Conservation (phyloP, 2,329 filamentous ascomycete genomes). For the Xylaria sp. region DNA sequence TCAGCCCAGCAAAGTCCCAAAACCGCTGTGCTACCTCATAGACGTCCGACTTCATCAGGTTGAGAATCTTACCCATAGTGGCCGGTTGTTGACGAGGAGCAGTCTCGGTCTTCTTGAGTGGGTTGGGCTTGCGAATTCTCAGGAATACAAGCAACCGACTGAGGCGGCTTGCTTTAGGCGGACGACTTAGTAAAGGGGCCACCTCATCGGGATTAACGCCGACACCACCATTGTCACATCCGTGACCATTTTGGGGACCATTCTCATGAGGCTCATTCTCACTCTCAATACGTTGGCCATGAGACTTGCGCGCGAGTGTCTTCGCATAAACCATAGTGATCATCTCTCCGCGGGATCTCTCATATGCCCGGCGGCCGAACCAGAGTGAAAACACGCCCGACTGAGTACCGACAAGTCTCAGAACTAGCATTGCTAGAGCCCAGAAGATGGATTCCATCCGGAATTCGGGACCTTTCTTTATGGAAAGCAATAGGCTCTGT, state of each 20-base stretch:
- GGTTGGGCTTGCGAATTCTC: slow-evolving; percentile 30
- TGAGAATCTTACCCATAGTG: slow-evolving; percentile 89
- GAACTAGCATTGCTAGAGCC: slow-evolving; percentile 64
- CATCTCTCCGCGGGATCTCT: slow-evolving; percentile 83
- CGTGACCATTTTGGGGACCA: slow-evolving; percentile 3
- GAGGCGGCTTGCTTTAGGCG: slow-evolving; percentile 35
- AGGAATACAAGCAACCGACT: slow-evolving; percentile 39
- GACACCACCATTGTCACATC: neutral
- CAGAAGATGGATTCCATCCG: slow-evolving; percentile 67
- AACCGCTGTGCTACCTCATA: slow-evolving; percentile 84
- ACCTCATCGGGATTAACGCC: slow-evolving; percentile 26
- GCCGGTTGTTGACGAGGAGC: slow-evolving; percentile 62
- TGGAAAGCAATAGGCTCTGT: slow-evolving; percentile 72
- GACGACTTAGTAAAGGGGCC: slow-evolving; percentile 31
- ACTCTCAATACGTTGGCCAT: slow-evolving; percentile 47
- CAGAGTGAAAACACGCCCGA: slow-evolving; percentile 73
- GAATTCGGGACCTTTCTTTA: slow-evolving; percentile 59
- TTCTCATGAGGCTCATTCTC: slow-evolving; percentile 19
- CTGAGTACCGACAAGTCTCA: slow-evolving; percentile 68
- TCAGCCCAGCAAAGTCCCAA: slow-evolving; percentile 81
- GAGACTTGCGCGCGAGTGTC: slow-evolving; percentile 68
- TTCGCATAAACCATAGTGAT: slow-evolving; percentile 86
- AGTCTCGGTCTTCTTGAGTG: slow-evolving; percentile 34
- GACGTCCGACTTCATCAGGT: slow-evolving; percentile 80
- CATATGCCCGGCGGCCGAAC: slow-evolving; percentile 84